These are phyloP conservation scores for Litchi chinensis DNA, from an alignment of 345 rosid genomes.

Conservation along the genomic window DNA sequence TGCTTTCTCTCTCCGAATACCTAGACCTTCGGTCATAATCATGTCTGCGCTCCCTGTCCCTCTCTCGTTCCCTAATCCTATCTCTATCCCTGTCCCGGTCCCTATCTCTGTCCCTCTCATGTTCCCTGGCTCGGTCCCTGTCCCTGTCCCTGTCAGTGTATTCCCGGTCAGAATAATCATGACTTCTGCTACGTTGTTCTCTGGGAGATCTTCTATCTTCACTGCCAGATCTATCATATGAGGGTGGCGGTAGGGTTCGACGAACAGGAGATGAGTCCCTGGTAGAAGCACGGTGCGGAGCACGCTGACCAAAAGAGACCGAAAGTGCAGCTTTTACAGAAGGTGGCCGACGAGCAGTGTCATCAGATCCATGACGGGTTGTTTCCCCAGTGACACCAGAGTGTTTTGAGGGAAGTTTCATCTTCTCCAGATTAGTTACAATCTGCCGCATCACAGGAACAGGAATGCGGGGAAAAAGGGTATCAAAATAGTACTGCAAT, in stretches of 20 bases:
- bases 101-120: constrained; percentile 14
- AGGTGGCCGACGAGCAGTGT: constrained; percentile 96
- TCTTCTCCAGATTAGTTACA: constrained; percentile 78
- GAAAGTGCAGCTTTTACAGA: constrained; percentile 99
- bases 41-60: constrained; percentile 40
- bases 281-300: constrained; percentile 98
- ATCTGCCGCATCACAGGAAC: constrained; percentile 92
- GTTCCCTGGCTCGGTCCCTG: constrained; percentile 19
- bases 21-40: constrained; percentile 54
- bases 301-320: constrained; percentile 99
- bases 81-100: constrained; percentile 25
- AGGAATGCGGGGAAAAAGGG: constrained; percentile 94
- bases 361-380: constrained; percentile 81
- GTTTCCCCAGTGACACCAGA: constrained; percentile 87
- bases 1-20: constrained; percentile 43
- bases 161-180: constrained; percentile 69
- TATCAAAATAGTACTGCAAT: constrained; percentile 94
- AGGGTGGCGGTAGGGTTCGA: constrained; percentile 66
- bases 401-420: constrained; percentile 80
- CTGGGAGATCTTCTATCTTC: constrained; percentile 67
- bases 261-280: constrained; percentile 97
- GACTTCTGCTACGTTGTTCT: constrained; percentile 62
- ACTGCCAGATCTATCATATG: constrained; percentile 52
- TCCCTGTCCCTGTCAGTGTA: constrained; percentile 39
- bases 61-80: constrained; percentile 38